Percentiles rank a stretch among this genome's conserved stretches.
These are phyloP conservation scores for Phaffomyces thermotolerans DNA, from an alignment of 805 yeast genomes.

Conservation along the genomic window DNA sequence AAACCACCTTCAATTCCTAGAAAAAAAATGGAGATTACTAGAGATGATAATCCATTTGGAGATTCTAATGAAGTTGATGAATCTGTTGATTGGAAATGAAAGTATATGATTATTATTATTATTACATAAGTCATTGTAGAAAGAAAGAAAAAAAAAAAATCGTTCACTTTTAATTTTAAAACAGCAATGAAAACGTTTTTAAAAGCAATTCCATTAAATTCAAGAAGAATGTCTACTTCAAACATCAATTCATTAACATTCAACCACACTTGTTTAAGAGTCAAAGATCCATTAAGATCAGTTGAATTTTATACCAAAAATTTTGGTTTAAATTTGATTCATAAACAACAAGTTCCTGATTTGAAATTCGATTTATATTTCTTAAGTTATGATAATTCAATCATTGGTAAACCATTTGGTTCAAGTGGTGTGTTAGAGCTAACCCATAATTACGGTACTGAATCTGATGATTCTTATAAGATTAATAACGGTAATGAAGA, in stretches of 20 bases:
- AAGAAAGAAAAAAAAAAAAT: neutral
- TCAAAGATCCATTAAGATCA: conserved; percentile 72
- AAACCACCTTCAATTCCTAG: conserved; percentile 16
- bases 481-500: conserved; percentile 79
- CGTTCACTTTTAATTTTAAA: no score
- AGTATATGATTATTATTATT: no score
- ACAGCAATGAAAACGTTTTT: no score
- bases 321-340: conserved; percentile 65
- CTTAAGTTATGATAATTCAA: conserved; percentile 35
- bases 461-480: conserved; percentile 45
- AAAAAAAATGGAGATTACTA: conserved; percentile 7
- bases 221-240: neutral
- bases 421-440: conserved; percentile 69
- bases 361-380: conserved; percentile 61
- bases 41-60: conserved; percentile 44
- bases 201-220: neutral
- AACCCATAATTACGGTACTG: conserved; percentile 73
- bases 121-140: no score
- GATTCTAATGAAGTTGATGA: conserved; percentile 34
- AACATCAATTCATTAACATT: conserved; percentile 23
- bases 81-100: conserved; percentile 18
- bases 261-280: conserved; percentile 73
- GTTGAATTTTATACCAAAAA: conserved; percentile 64
- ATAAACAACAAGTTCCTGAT: conserved; percentile 43
- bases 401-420: conserved; percentile 16